Percentiles rank a stretch among this genome's conserved stretches.
These are phyloP conservation scores for Neckera pumila DNA, from an alignment of 225 moss, liverwort and hornwort genomes.

Conservation along the genomic window DNA sequence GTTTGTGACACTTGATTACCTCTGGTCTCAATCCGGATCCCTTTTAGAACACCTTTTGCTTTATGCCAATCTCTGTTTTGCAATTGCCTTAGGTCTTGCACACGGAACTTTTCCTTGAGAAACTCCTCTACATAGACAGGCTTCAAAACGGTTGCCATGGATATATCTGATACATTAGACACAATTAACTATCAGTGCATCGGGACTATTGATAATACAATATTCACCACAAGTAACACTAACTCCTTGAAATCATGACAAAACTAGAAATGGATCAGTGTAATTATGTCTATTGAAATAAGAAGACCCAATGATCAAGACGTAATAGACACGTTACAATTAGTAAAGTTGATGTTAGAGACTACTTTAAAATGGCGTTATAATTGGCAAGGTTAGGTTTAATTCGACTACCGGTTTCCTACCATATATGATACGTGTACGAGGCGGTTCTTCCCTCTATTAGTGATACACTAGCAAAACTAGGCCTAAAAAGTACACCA, in stretches of 20 bases:
- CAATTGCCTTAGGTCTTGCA: conserved; percentile 20
- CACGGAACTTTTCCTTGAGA: conserved; percentile 34
- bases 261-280: background rate
- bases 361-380: background rate
- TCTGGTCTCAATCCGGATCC: conserved; percentile 45
- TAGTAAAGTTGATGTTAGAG: background rate
- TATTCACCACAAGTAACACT: background rate
- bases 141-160: conserved; percentile 67
- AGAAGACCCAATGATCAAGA: background rate
- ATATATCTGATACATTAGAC: conserved; percentile 33
- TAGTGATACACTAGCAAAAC: background rate
- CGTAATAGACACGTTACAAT: background rate
- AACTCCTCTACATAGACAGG: conserved; percentile 34
- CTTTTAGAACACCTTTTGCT: conserved; percentile 49
- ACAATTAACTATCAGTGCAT: background rate
- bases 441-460: background rate
- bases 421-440: background rate
- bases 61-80: conserved; percentile 47
- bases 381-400: background rate
- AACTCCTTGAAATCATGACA: background rate
- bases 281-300: background rate
- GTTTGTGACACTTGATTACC: conserved; percentile 8
- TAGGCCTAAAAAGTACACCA: background rate
- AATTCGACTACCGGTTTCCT: background rate
- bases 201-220: background rate